phyloP scores from a whole-genome alignment of 352 stramenopile species.

The Globisporangium canariense region DNA sequence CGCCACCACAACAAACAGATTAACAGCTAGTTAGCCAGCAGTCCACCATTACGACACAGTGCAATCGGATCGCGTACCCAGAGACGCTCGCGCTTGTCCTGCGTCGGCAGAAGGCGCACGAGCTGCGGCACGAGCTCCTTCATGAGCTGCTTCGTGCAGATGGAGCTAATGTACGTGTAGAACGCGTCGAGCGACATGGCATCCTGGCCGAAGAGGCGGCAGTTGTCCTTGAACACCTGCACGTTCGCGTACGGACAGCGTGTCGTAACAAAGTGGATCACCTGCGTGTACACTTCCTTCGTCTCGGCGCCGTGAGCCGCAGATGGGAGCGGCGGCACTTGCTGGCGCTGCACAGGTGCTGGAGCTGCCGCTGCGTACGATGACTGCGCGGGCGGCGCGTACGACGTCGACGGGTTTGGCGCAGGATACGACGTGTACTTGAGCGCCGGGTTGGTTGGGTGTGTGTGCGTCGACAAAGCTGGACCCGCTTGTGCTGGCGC shows the following conservation, averaged over 20 bases:
- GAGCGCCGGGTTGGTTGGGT: slow-evolving; percentile 46
- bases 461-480: slow-evolving; percentile 36
- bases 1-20: slow-evolving; percentile 18
- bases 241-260: slow-evolving; percentile 82
- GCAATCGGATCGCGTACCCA: slow-evolving; percentile 47
- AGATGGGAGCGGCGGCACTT: slow-evolving; percentile 50
- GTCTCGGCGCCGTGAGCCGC: slow-evolving; percentile 62
- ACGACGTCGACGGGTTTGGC: slow-evolving; percentile 32
- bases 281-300: slow-evolving; percentile 79
- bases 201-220: slow-evolving; percentile 82
- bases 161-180: slow-evolving; percentile 79
- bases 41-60: neutral
- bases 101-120: slow-evolving; percentile 76
- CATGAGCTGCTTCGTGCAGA: slow-evolving; percentile 66
- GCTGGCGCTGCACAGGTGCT: slow-evolving; percentile 26
- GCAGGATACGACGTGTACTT: slow-evolving; percentile 64
- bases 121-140: slow-evolving; percentile 81
- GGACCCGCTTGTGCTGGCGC: slow-evolving; percentile 21
- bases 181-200: slow-evolving; percentile 82
- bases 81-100: slow-evolving; percentile 79
- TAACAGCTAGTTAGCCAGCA: slow-evolving; percentile 1
- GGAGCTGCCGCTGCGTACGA: slow-evolving; percentile 35
- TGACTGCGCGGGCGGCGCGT: slow-evolving; percentile 34
- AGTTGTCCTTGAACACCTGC: slow-evolving; percentile 88
- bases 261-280: slow-evolving; percentile 74